phyloP scores from a whole-genome alignment of 1,284 basidiomycete species.

The Fomitopsis palustris region DNA sequence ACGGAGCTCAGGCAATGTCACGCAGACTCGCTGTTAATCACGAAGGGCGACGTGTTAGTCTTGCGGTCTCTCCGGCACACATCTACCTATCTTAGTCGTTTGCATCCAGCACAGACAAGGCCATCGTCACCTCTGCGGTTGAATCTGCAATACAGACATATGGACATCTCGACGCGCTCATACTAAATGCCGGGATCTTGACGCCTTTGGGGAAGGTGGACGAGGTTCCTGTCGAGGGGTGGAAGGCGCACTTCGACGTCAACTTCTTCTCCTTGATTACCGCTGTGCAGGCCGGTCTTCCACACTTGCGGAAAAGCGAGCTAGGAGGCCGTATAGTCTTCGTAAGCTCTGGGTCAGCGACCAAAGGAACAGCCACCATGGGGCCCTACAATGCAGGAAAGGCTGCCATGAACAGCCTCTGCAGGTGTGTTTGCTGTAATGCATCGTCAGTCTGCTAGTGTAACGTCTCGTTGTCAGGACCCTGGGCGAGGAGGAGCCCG shows the following conservation, averaged over 20 bases:
- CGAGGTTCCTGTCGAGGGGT: constrained; percentile 39
- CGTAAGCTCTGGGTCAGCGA: constrained; percentile 79
- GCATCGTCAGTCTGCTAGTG: no score
- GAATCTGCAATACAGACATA: constrained; percentile 45
- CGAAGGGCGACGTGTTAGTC: constrained; percentile 74
- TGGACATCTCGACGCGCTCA: constrained; percentile 65
- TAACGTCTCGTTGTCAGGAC: constrained; percentile 47
- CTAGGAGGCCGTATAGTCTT: constrained; percentile 69
- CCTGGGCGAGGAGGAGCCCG: constrained; percentile 76
- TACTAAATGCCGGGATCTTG: constrained; percentile 79
- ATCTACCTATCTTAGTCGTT: constrained; percentile 18
- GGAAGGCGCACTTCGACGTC: constrained; percentile 70
- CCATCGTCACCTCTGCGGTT: constrained; percentile 52
- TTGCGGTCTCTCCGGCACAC: constrained; percentile 9
- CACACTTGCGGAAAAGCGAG: constrained; percentile 61
- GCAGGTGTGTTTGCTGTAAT: constrained; percentile 44
- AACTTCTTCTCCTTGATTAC: constrained; percentile 83
- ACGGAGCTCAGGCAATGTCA: constrained; percentile 45
- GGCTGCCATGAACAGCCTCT: constrained; percentile 84
- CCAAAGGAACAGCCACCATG: constrained; percentile 67
- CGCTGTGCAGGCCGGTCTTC: constrained; percentile 61
- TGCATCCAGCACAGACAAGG: constrained; percentile 49
- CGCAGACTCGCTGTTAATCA: constrained; percentile 42
- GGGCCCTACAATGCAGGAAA: constrained; percentile 78
- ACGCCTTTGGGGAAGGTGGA: constrained; percentile 46